Evolutionary conservation across 2,329 filamentous ascomycete species (phyloP).

Genomic region (Paecilomyces sp.): DNA sequence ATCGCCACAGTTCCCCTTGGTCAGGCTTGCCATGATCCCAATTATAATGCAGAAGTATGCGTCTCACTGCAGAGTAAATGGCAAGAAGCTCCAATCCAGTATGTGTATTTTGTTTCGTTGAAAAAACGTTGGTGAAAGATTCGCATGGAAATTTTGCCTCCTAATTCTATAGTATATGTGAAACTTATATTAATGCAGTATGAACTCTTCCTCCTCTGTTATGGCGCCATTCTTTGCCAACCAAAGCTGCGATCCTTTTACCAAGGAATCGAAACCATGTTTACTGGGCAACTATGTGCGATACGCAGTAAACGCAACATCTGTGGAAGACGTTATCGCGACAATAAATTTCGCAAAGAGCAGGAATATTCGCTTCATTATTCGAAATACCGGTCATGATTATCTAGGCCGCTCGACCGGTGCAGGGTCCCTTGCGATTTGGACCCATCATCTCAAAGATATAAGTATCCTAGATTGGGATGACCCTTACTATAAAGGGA

Average conservation of each 20-base stretch:
- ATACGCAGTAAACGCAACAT: conserved; percentile 30
- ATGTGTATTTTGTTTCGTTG: conserved; percentile 22
- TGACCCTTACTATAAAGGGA: conserved; percentile 40
- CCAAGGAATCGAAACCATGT: conserved; percentile 19
- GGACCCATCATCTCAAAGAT: conserved; percentile 25
- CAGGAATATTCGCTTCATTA: conserved; percentile 45
- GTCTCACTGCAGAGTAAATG: conserved; percentile 35
- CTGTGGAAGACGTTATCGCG: conserved; percentile 14
- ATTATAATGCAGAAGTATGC: conserved; percentile 43
- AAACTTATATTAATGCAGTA: conserved; percentile 12
- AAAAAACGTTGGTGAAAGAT: background rate
- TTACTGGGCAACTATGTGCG: conserved; percentile 20
- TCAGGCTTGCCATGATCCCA: conserved; percentile 44
- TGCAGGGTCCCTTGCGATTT: conserved; percentile 39
- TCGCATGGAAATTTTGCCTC: background rate
- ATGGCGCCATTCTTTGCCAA: conserved; percentile 35
- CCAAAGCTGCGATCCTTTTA: conserved; percentile 37
- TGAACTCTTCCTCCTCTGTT: conserved; percentile 27
- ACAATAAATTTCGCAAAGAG: conserved; percentile 35
- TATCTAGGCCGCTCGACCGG: conserved; percentile 43
- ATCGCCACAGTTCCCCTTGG: conserved; percentile 49
- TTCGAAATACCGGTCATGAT: conserved; percentile 38
- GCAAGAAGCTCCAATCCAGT: conserved; percentile 41
- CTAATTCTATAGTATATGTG: background rate
- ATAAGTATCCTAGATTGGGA: conserved; percentile 27